These are phyloP conservation scores for Ochromonadaceae sp. DNA, from an alignment of 352 stramenopile species.

Conservation along the genomic window DNA sequence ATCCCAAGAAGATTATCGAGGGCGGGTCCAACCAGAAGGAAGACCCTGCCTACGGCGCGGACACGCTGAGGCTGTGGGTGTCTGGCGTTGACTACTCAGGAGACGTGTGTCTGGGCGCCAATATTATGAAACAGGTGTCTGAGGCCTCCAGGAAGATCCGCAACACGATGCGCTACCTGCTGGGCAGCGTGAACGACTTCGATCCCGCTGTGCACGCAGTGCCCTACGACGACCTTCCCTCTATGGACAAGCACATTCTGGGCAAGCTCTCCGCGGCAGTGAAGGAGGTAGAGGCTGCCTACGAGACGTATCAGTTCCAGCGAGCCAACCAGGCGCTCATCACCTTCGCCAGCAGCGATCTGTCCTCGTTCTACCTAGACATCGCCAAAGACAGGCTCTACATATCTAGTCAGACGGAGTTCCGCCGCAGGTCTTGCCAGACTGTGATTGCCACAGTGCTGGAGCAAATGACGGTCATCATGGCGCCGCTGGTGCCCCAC, in stretches of 20 bases:
- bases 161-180: constrained; percentile 90
- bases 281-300: constrained; percentile 58
- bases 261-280: constrained; percentile 62
- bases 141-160: constrained; percentile 71
- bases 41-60: constrained; percentile 76
- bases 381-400: constrained; percentile 92
- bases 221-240: constrained; percentile 61
- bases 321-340: constrained; percentile 65
- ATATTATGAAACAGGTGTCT: constrained; percentile 72
- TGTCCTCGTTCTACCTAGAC: constrained; percentile 96
- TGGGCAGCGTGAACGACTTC: constrained; percentile 88
- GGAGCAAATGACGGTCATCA: constrained; percentile 44
- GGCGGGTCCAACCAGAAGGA: constrained; percentile 61
- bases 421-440: constrained; percentile 57
- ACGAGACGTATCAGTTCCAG: constrained; percentile 68
- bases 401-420: constrained; percentile 64
- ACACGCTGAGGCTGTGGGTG: constrained; percentile 94
- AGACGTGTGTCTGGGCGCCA: constrained; percentile 78
- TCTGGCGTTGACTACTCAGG: constrained; percentile 87
- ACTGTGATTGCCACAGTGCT: constrained; percentile 56
- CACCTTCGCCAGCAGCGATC: constrained; percentile 70
- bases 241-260: constrained; percentile 89
- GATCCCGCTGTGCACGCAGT: constrained; percentile 55
- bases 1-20: constrained; percentile 69
- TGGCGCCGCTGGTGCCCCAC: constrained; percentile 80